Conservation (phyloP, 163 green algal genomes). For the Chlorella variabilis region DNA sequence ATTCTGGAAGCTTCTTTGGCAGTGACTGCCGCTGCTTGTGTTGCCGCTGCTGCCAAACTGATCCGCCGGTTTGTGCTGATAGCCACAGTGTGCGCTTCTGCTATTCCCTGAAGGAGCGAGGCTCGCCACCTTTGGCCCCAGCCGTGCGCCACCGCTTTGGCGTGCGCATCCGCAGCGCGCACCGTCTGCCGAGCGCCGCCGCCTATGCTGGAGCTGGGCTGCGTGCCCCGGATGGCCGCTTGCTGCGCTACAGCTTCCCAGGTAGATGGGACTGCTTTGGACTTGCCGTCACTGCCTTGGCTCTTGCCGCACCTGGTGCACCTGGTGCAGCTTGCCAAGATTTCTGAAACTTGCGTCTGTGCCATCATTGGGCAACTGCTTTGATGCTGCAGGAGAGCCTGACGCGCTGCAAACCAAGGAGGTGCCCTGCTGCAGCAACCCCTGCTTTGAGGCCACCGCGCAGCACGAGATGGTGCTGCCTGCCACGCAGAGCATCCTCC, state of each 20-base stretch:
- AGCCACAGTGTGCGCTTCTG: no score
- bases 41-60: not conserved
- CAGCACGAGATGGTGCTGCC: slow-evolving; percentile 24
- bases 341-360: no score
- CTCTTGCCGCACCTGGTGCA: no score
- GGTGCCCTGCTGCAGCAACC: slow-evolving; percentile 33
- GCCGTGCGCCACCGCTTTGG: slow-evolving; percentile 6
- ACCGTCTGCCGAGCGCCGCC: slow-evolving; percentile 23
- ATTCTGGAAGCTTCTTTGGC: not conserved
- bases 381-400: slow-evolving; percentile 7
- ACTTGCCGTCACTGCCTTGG: no score
- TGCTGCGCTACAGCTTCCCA: slow-evolving; percentile 38
- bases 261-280: not conserved
- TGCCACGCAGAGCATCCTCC: not conserved
- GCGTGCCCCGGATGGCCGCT: not conserved
- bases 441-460: slow-evolving; percentile 16
- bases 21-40: not conserved
- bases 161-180: slow-evolving; percentile 18
- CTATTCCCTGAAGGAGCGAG: not conserved
- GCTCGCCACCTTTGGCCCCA: not conserved
- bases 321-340: no score
- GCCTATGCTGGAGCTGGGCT: slow-evolving; percentile 17
- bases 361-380: no score
- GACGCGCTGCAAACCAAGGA: slow-evolving; percentile 2
- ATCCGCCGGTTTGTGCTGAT: not conserved